phyloP scores from a whole-genome alignment of 345 rosid species.

The Acer campestre region DNA sequence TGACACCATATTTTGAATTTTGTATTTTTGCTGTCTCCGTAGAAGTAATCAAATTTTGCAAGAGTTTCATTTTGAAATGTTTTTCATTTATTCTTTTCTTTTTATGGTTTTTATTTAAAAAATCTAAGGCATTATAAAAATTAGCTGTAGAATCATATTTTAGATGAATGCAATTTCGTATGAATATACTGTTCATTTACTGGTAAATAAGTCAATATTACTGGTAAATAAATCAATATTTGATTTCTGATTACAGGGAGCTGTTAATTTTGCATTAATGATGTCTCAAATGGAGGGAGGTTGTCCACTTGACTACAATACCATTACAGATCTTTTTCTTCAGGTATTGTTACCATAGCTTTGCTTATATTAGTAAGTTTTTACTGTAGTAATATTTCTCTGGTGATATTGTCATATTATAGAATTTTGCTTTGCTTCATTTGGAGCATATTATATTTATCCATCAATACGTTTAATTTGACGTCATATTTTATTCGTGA shows the following conservation, averaged over 20 bases:
- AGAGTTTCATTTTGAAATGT: neutral
- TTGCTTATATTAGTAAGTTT: neutral
- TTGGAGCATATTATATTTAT: neutral
- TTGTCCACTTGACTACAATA: conserved; percentile 93
- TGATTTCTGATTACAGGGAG: conserved; percentile 64
- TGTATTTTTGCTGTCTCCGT: neutral
- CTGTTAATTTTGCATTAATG: conserved; percentile 97
- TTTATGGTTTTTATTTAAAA: neutral
- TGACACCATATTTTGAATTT: neutral
- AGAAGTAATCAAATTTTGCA: neutral
- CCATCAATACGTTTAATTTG: neutral
- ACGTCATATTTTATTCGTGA: neutral
- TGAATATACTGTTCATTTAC: neutral
- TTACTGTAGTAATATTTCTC: neutral
- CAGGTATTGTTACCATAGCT: conserved; percentile 59
- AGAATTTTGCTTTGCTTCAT: neutral
- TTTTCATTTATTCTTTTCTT: neutral
- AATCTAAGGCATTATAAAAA: neutral
- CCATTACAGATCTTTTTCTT: conserved; percentile 97
- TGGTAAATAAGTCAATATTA: neutral
- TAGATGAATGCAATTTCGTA: neutral
- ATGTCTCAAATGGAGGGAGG: conserved; percentile 99
- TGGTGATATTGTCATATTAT: neutral
- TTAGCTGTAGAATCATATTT: neutral
- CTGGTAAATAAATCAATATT: conserved; percentile 1